These are phyloP conservation scores for Blastocystis sp. DNA, from an alignment of 352 stramenopile species.

Conservation along the genomic window DNA sequence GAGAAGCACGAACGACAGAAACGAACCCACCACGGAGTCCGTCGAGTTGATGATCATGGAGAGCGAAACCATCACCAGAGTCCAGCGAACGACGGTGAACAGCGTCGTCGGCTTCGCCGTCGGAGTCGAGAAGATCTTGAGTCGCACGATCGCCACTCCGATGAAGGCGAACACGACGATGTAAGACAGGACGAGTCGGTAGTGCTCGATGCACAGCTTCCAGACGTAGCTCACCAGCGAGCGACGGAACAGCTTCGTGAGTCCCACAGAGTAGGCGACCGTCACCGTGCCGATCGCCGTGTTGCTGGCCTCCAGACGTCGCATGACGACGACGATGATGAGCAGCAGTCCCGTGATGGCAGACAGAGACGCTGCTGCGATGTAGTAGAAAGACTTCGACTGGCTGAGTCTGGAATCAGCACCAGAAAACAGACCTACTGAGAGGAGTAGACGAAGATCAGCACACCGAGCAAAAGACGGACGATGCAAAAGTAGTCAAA, in stretches of 20 bases:
- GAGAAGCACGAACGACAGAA: not conserved
- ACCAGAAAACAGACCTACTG: not conserved
- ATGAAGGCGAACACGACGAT: conserved; percentile 25
- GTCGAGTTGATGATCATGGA: conserved; percentile 1
- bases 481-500: not conserved
- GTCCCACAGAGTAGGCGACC: not conserved
- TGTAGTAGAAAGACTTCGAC: conserved; percentile 46
- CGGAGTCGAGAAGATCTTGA: conserved; percentile 13
- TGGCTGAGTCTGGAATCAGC: not conserved
- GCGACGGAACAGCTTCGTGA: not conserved
- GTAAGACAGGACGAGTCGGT: conserved; percentile 14
- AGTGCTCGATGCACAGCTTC: conserved; percentile 12
- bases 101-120: not conserved
- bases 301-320: conserved; percentile 16
- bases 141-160: conserved; percentile 5
- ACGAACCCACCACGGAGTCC: not conserved
- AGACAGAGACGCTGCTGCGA: conserved; percentile 9
- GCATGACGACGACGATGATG: conserved; percentile 30
- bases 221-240: not conserved
- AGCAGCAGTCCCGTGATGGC: conserved; percentile 27
- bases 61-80: not conserved
- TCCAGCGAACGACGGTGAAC: conserved; percentile 37
- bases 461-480: not conserved
- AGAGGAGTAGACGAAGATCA: not conserved
- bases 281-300: not conserved